Evolutionary conservation across 352 stramenopile species (phyloP).

Genomic region (Aphanomyces astaci): DNA sequence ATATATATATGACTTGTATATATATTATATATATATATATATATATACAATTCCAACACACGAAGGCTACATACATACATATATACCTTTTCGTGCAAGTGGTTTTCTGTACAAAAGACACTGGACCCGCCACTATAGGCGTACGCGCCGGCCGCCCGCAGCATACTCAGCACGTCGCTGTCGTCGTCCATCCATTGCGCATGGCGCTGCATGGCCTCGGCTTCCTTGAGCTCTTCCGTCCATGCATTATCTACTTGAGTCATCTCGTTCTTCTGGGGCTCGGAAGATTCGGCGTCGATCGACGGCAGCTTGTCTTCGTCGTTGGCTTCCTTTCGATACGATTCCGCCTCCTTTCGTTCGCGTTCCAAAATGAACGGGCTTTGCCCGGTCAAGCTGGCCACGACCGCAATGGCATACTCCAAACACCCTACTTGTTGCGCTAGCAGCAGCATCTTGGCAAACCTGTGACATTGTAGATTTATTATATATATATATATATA

Average conservation of each 20-base stretch:
- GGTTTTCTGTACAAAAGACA: constrained; percentile 64
- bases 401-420: constrained; percentile 78
- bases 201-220: constrained; percentile 60
- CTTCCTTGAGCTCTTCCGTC: constrained; percentile 64
- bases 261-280: too few relatives aligned
- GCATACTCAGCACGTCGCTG: constrained; percentile 69
- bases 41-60: too few relatives aligned
- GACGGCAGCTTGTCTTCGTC: constrained; percentile 5
- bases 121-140: constrained; percentile 53
- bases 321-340: constrained; percentile 25
- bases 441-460: constrained; percentile 87
- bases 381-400: constrained; percentile 64
- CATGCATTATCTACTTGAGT: constrained; percentile 25
- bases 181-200: constrained; percentile 72
- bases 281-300: constrained; percentile 34
- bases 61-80: too few relatives aligned
- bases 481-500: too few relatives aligned
- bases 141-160: constrained; percentile 70
- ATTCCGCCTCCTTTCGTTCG: constrained; percentile 40
- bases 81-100: constrained; percentile 63
- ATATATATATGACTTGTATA: too few relatives aligned
- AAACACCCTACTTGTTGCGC: constrained; percentile 58
- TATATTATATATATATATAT: too few relatives aligned
- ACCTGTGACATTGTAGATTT: constrained; percentile 22
- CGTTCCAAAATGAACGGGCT: constrained; percentile 60